Conservation (phyloP, 1,284 basidiomycete species). For the Malassezia sp. region DNA sequence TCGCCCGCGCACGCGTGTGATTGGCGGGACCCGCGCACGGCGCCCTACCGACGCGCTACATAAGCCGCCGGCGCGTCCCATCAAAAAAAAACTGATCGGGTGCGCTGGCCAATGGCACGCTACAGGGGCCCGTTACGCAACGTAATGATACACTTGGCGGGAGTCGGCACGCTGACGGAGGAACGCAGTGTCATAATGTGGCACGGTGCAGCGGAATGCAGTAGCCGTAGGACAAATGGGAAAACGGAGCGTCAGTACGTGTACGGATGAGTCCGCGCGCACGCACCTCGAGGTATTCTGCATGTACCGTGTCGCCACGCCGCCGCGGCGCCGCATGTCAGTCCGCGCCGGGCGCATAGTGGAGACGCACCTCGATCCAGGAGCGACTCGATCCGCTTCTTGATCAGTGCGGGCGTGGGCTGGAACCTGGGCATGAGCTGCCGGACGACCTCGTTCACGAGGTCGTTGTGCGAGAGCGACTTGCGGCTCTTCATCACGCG, state of each 20-base stretch:
- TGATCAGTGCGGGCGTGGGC: slow-evolving; percentile 73
- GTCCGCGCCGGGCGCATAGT: not conserved
- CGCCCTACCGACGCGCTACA: no score
- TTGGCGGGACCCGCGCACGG: no score
- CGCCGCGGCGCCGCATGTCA: no score
- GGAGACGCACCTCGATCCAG: slow-evolving; percentile 57
- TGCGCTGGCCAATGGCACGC: not conserved
- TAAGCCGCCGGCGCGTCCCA: no score
- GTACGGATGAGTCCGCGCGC: not conserved
- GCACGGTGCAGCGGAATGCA: no score
- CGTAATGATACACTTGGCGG: slow-evolving; percentile 34
- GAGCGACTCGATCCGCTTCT: slow-evolving; percentile 83
- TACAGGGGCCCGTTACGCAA: slow-evolving; percentile 19
- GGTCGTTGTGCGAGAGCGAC: slow-evolving; percentile 72
- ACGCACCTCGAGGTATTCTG: slow-evolving; percentile 35
- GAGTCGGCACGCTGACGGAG: slow-evolving; percentile 17
- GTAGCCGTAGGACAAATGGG: no score
- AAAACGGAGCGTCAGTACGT: slow-evolving; percentile 3
- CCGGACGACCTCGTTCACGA: slow-evolving; percentile 78
- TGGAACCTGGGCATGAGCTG: slow-evolving; percentile 75
- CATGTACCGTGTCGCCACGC: no score
- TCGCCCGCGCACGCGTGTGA: no score
- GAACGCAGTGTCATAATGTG: no score
- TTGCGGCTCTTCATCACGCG: slow-evolving; percentile 97
- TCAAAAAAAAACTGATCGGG: not conserved